phyloP scores from a whole-genome alignment of 176 grass and related monocot species.

The Oryza glaberrima region DNA sequence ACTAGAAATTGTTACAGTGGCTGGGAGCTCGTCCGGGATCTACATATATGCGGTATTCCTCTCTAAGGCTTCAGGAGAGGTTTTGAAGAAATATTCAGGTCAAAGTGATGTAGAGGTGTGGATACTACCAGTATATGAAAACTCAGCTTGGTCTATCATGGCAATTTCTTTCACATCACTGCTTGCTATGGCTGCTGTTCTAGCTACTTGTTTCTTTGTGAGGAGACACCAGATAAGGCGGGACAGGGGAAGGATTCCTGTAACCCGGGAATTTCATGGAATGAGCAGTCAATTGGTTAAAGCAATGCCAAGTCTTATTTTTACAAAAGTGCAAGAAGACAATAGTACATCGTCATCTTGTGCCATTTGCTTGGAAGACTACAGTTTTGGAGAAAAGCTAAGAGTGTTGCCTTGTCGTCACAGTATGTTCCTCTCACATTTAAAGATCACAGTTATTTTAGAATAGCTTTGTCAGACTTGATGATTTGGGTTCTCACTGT shows the following conservation, averaged over 20 bases:
- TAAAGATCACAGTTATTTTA: constrained; percentile 13
- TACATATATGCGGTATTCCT: constrained; percentile 81
- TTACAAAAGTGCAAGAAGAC: constrained; percentile 74
- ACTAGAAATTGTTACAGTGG: constrained; percentile 71
- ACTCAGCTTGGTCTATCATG: constrained; percentile 80
- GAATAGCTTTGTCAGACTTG: constrained; percentile 6
- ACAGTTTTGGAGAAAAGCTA: constrained; percentile 76
- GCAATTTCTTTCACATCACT: constrained; percentile 85
- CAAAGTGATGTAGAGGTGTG: constrained; percentile 61
- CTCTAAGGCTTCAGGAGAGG: constrained; percentile 71
- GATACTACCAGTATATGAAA: constrained; percentile 64
- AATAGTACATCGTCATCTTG: constrained; percentile 83
- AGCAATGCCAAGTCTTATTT: constrained; percentile 90
- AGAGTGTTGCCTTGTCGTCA: constrained; percentile 85
- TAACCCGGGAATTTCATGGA: constrained; percentile 64
- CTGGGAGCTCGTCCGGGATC: constrained; percentile 70
- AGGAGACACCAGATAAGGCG: constrained; percentile 66
- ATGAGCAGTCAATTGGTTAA: constrained; percentile 91
- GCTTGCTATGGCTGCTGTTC: constrained; percentile 83
- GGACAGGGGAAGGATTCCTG: constrained; percentile 51
- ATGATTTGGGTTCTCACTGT: constrained; percentile 13
- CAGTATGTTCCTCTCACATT: constrained; percentile 64
- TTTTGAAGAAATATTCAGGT: constrained; percentile 63
- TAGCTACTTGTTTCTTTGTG: constrained; percentile 82
- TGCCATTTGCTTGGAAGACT: constrained; percentile 97